These are phyloP conservation scores for Ammopiptanthus mongolicus DNA, from an alignment of 306 rosid species.

Conservation along the genomic window DNA sequence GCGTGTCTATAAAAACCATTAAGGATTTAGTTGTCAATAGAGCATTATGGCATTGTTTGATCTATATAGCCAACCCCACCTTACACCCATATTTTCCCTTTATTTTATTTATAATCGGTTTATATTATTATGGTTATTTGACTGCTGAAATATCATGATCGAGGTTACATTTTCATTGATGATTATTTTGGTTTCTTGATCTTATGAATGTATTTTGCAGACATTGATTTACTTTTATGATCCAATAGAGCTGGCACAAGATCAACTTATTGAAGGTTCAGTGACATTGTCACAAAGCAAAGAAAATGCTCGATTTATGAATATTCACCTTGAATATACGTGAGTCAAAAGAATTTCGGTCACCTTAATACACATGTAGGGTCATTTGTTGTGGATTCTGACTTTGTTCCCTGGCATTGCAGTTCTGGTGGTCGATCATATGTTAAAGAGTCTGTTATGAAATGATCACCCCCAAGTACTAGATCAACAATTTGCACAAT, in stretches of 20 bases:
- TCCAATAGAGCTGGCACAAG: conserved; percentile 93
- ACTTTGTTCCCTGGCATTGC: conserved; percentile 36
- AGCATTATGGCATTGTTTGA: too few relatives aligned
- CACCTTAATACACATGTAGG: neutral
- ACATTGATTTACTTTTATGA: conserved; percentile 88
- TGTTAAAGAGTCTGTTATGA: conserved; percentile 93
- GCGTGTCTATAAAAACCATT: too few relatives aligned
- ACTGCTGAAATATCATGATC: neutral
- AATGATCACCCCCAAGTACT: conserved; percentile 40
- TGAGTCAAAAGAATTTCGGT: conserved; percentile 41
- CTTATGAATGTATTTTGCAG: conserved; percentile 50
- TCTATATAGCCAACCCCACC: too few relatives aligned
- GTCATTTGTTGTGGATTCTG: conserved; percentile 9
- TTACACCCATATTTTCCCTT: neutral
- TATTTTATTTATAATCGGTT: neutral
- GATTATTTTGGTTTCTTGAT: neutral
- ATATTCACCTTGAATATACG: conserved; percentile 90
- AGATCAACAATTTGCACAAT: neutral
- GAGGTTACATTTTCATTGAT: neutral
- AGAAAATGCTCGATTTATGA: conserved; percentile 96
- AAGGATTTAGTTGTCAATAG: too few relatives aligned
- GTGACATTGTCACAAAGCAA: conserved; percentile 83
- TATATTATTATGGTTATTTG: neutral
- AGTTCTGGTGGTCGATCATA: conserved; percentile 87
- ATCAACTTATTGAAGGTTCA: conserved; percentile 87